phyloP scores from a whole-genome alignment of 202 grass and related monocot genomes.

The Alloteropsis angusta region DNA sequence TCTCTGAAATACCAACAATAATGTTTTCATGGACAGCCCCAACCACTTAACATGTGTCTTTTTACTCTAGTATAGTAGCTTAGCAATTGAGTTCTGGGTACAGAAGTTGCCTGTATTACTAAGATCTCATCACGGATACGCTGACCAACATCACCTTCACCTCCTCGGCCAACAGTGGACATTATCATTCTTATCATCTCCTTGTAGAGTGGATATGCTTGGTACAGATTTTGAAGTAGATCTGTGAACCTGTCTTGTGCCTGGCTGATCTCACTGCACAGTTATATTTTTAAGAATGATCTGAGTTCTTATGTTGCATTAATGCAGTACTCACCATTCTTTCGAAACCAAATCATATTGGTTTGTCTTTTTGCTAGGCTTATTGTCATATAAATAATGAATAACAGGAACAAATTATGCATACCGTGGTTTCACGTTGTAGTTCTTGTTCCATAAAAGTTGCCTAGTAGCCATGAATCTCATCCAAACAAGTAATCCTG shows the following conservation, averaged over 20 bases:
- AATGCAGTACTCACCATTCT: too few relatives aligned
- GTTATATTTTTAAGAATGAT: background rate
- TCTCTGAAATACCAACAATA: conserved; percentile 46
- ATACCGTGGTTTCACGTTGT: conserved; percentile 94
- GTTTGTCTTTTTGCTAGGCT: too few relatives aligned
- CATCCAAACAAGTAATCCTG: conserved; percentile 82
- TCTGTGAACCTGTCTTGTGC: conserved; percentile 81
- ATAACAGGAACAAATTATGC: background rate
- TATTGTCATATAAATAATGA: background rate
- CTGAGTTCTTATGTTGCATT: background rate
- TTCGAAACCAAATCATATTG: too few relatives aligned
- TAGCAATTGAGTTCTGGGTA: background rate
- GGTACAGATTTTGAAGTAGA: conserved; percentile 65
- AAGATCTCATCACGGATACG: conserved; percentile 95
- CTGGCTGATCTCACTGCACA: conserved; percentile 82
- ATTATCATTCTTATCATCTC: conserved; percentile 75
- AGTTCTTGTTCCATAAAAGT: conserved; percentile 89
- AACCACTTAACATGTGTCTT: too few relatives aligned
- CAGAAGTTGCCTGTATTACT: conserved; percentile 67
- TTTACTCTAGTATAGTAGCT: too few relatives aligned
- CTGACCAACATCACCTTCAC: conserved; percentile 92
- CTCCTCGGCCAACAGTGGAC: conserved; percentile 76
- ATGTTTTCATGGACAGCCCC: too few relatives aligned
- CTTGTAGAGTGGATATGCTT: conserved; percentile 54
- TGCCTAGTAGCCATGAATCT: conserved; percentile 85